Conservation (phyloP, 768 basidiomycete species). For the Lentinula aciculospora region DNA sequence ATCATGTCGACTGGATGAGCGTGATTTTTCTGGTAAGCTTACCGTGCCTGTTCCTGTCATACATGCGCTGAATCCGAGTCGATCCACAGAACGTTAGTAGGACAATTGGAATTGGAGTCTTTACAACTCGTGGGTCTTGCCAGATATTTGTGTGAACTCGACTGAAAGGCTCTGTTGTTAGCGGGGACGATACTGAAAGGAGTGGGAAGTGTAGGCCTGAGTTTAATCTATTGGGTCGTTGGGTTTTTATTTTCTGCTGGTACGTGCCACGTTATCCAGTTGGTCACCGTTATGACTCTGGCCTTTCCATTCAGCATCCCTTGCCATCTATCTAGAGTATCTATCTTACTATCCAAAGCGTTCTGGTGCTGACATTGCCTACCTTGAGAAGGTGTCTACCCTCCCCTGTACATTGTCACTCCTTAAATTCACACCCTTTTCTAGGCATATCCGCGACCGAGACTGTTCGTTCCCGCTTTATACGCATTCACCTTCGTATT, state of each 20-base stretch:
- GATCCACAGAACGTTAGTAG: slow-evolving; percentile 24
- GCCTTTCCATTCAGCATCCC: slow-evolving; percentile 18
- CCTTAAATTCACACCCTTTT: slow-evolving; percentile 6
- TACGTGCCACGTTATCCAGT: slow-evolving; percentile 5
- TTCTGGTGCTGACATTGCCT: slow-evolving; percentile 45
- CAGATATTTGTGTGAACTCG: not conserved
- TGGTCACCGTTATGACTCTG: not conserved
- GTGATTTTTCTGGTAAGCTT: slow-evolving; percentile 19
- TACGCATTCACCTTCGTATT: slow-evolving; percentile 38
- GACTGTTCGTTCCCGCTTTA: slow-evolving; percentile 33
- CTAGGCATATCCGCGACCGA: slow-evolving; percentile 37
- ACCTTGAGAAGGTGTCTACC: slow-evolving; percentile 31
- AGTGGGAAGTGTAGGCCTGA: slow-evolving; percentile 32
- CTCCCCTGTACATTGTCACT: not conserved
- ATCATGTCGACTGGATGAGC: slow-evolving; percentile 25
- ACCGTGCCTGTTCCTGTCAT: not conserved
- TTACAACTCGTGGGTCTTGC: slow-evolving; percentile 20
- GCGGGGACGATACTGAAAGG: slow-evolving; percentile 31
- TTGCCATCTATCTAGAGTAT: slow-evolving; percentile 38
- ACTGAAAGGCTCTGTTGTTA: slow-evolving; percentile 7
- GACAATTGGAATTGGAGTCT: slow-evolving; percentile 35
- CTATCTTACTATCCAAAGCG: slow-evolving; percentile 43
- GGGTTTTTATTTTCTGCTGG: slow-evolving; percentile 30
- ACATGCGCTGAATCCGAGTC: not conserved
- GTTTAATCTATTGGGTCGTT: slow-evolving; percentile 35